Percentiles rank a stretch among this genome's conserved stretches.
Conservation (phyloP, 352 stramenopile genomes). For the Globisporangium solare region DNA sequence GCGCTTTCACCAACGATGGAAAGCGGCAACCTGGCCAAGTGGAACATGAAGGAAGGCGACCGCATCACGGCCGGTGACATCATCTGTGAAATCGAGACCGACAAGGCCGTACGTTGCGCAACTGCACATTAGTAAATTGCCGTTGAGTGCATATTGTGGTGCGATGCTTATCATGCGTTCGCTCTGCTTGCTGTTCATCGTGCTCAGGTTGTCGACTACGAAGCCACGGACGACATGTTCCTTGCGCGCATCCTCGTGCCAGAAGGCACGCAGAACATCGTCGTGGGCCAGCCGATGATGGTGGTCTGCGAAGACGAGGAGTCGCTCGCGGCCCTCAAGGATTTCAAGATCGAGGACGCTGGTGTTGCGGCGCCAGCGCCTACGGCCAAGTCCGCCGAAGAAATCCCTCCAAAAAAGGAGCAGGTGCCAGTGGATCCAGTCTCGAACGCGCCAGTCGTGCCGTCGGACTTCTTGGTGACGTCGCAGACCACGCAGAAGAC, state of each 20-base stretch:
- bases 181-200: neutral
- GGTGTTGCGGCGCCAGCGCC: slow-evolving; percentile 22
- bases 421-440: slow-evolving; percentile 42
- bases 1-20: slow-evolving; percentile 98
- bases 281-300: slow-evolving; percentile 93
- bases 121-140: neutral
- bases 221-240: slow-evolving; percentile 96
- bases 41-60: slow-evolving; percentile 92
- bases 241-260: slow-evolving; percentile 95
- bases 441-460: slow-evolving; percentile 43
- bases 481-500: slow-evolving; percentile 56
- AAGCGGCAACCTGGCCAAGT: slow-evolving; percentile 93
- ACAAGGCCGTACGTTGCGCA: slow-evolving; percentile 90
- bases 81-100: slow-evolving; percentile 97
- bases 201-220: slow-evolving; percentile 93
- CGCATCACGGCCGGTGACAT: slow-evolving; percentile 92
- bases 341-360: slow-evolving; percentile 72
- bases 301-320: slow-evolving; percentile 92
- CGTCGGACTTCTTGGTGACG: slow-evolving; percentile 62
- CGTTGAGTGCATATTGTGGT: neutral
- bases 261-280: slow-evolving; percentile 88
- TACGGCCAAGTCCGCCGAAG: slow-evolving; percentile 43
- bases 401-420: slow-evolving; percentile 68
- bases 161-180: neutral
- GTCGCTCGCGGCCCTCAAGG: slow-evolving; percentile 55